Evolutionary conservation across 176 grass and related monocot species (phyloP).

Genomic region (Urochloa ruziziensis): DNA sequence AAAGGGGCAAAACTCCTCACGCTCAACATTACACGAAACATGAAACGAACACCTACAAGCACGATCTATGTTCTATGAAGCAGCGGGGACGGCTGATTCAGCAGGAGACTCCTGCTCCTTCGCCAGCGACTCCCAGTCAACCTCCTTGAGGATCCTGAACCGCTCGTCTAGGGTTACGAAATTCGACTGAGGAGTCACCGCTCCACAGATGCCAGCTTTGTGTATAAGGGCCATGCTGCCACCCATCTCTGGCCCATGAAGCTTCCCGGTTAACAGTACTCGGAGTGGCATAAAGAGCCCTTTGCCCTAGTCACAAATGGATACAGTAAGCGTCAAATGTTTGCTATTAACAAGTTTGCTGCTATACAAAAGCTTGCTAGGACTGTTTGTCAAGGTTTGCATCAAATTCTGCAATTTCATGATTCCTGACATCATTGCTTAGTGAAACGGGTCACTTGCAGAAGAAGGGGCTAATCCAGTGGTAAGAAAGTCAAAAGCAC

Average conservation of each 20-base stretch:
- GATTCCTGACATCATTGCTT: neutral
- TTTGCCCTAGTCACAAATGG: conserved; percentile 60
- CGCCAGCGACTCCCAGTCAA: conserved; percentile 64
- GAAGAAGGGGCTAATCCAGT: neutral
- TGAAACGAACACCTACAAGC: neutral
- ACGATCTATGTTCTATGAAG: conserved; percentile 16
- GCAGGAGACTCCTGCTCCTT: conserved; percentile 43
- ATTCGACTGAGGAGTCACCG: conserved; percentile 46
- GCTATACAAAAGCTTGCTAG: neutral
- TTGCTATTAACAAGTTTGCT: neutral
- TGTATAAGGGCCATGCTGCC: conserved; percentile 67
- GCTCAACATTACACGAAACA: neutral
- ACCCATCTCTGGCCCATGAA: conserved; percentile 88
- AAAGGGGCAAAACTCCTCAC: neutral
- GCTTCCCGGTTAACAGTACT: conserved; percentile 77
- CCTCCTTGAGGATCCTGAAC: conserved; percentile 71
- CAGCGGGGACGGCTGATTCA: conserved; percentile 34
- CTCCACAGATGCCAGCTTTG: conserved; percentile 66
- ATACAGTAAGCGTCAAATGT: neutral
- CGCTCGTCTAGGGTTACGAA: conserved; percentile 73
- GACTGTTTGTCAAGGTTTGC: neutral
- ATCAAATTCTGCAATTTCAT: conserved; percentile 11
- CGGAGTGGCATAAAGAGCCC: conserved; percentile 83
- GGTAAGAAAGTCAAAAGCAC: conserved; percentile 10
- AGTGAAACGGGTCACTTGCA: neutral